Conservation (phyloP, 2,329 filamentous ascomycete genomes). For the Pseudopithomyces chartarum region DNA sequence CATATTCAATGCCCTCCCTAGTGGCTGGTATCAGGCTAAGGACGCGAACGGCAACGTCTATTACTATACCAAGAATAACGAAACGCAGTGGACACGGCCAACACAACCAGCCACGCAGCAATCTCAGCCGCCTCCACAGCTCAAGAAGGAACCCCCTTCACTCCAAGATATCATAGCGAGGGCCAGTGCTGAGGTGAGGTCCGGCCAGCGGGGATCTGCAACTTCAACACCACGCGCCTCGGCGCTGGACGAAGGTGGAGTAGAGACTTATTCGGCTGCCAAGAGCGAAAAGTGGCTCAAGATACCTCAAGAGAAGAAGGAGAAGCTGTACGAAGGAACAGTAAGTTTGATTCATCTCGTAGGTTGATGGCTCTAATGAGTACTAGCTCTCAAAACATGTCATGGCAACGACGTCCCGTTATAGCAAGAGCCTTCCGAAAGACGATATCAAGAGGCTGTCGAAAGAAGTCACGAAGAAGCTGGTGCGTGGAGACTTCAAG, state of each 20-base stretch:
- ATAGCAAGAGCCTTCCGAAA: constrained; percentile 82
- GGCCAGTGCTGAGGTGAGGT: constrained; percentile 72
- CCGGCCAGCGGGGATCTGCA: constrained; percentile 55
- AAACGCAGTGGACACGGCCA: constrained; percentile 82
- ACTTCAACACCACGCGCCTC: constrained; percentile 69
- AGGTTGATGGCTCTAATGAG: constrained; percentile 11
- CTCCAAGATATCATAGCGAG: constrained; percentile 77
- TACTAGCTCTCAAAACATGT: constrained; percentile 81
- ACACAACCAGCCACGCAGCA: constrained; percentile 65
- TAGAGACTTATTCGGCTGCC: constrained; percentile 48
- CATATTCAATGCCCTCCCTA: constrained; percentile 67
- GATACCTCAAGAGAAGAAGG: constrained; percentile 80
- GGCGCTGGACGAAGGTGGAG: constrained; percentile 56
- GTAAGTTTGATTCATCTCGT: constrained; percentile 53
- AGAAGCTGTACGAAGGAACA: constrained; percentile 93
- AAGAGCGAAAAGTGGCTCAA: constrained; percentile 71
- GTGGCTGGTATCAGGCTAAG: constrained; percentile 83
- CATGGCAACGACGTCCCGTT: constrained; percentile 85
- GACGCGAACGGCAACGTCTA: constrained; percentile 73
- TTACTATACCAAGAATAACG: constrained; percentile 77
- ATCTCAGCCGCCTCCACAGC: constrained; percentile 66
- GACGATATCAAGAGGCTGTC: constrained; percentile 71
- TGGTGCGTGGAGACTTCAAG: constrained; percentile 91
- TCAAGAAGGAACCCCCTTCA: constrained; percentile 72
- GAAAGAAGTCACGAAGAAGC: constrained; percentile 78